phyloP scores from a whole-genome alignment of 1,284 basidiomycete species.

The Marasmius fiardii region DNA sequence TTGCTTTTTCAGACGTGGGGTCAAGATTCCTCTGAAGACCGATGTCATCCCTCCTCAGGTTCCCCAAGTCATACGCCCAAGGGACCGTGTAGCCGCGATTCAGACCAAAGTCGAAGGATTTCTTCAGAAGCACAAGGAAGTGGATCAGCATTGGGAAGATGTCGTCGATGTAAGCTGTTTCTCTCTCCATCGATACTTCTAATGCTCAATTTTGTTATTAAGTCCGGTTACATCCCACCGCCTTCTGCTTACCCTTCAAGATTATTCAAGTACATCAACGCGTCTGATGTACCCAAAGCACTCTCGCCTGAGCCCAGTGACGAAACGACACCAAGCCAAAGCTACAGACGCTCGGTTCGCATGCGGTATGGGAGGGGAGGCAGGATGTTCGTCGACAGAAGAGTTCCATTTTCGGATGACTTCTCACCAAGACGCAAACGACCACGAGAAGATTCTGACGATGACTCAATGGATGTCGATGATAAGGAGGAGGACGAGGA shows the following conservation, averaged over 20 bases:
- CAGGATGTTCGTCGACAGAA: slow-evolving; percentile 75
- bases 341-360: slow-evolving; percentile 54
- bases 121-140: slow-evolving; percentile 65
- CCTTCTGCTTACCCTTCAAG: slow-evolving; percentile 47
- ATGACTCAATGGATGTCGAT: slow-evolving; percentile 30
- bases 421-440: slow-evolving; percentile 13
- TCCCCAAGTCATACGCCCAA: slow-evolving; percentile 48
- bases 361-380: slow-evolving; percentile 81
- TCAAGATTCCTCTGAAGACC: slow-evolving; percentile 46
- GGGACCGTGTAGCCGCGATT: slow-evolving; percentile 63
- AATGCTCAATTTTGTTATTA: slow-evolving; percentile 8
- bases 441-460: slow-evolving; percentile 18
- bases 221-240: slow-evolving; percentile 59
- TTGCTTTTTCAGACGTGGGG: slow-evolving; percentile 37
- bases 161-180: slow-evolving; percentile 64
- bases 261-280: slow-evolving; percentile 60
- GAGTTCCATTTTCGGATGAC: slow-evolving; percentile 31
- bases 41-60: slow-evolving; percentile 39
- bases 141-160: slow-evolving; percentile 85
- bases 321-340: slow-evolving; percentile 28
- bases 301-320: slow-evolving; percentile 25
- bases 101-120: slow-evolving; percentile 67
- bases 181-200: background rate
- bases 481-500: slow-evolving; percentile 43
- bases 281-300: slow-evolving; percentile 32